Evolutionary conservation across 1,139 yeast genomes (phyloP).

Genomic region (Candida tunisiensis): DNA sequence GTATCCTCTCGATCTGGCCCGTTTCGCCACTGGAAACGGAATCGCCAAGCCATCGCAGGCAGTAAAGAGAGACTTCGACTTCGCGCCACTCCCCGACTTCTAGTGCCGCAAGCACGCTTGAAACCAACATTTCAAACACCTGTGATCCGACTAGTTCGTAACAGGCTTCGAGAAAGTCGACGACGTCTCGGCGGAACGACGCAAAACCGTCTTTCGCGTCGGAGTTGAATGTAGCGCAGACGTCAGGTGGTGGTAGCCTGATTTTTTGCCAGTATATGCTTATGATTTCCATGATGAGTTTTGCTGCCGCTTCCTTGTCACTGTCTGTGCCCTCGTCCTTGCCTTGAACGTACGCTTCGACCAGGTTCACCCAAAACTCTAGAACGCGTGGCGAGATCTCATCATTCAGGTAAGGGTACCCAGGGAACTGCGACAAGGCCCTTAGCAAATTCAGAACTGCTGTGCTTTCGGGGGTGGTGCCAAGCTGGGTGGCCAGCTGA

Average conservation of each 20-base stretch:
- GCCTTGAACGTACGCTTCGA: slow-evolving; percentile 45
- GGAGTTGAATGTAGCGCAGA: slow-evolving; percentile 9
- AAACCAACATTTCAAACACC: slow-evolving; percentile 34
- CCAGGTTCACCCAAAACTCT: slow-evolving; percentile 70
- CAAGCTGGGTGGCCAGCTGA: too few species aligned
- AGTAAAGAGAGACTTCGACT: slow-evolving; percentile 53
- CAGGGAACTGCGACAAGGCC: too few species aligned
- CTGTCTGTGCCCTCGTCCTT: slow-evolving; percentile 17
- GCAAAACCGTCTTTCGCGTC: slow-evolving; percentile 36
- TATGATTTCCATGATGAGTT: slow-evolving; percentile 31
- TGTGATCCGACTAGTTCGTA: slow-evolving; percentile 47
- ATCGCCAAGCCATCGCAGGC: slow-evolving; percentile 35
- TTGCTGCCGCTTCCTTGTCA: too few species aligned
- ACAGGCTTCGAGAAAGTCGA: slow-evolving; percentile 56
- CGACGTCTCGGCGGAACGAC: slow-evolving; percentile 52
- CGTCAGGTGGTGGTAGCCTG: slow-evolving; percentile 22
- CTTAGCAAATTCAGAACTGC: too few species aligned
- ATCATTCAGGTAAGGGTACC: too few species aligned
- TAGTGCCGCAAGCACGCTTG: slow-evolving; percentile 21
- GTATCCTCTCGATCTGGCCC: too few species aligned
- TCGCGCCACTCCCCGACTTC: slow-evolving; percentile 23
- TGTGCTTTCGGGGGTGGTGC: too few species aligned
- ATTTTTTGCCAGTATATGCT: slow-evolving; percentile 47
- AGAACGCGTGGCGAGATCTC: too few species aligned
- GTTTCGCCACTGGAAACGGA: slow-evolving; percentile 11